phyloP scores from a whole-genome alignment of 2,329 filamentous ascomycete genomes.

The Monosporascus sp. region DNA sequence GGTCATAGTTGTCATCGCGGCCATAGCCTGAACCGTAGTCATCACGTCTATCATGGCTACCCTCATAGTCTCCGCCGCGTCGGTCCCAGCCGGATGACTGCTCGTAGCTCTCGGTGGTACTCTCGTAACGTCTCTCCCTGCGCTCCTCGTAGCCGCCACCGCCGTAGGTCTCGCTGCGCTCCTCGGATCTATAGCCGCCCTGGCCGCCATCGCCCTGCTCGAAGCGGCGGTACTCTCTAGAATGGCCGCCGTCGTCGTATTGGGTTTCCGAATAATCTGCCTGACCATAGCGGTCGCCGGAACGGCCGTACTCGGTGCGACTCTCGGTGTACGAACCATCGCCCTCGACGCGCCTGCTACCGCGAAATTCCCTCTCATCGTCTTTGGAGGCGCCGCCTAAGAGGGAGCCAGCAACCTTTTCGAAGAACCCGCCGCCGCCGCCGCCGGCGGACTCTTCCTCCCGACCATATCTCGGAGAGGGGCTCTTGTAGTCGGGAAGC shows the following conservation, averaged over 20 bases:
- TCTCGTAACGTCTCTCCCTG: slow-evolving; percentile 46
- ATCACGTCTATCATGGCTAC: slow-evolving; percentile 12
- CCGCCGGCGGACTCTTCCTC: slow-evolving; percentile 55
- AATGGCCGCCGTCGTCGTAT: slow-evolving; percentile 50
- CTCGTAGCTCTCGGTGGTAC: slow-evolving; percentile 26
- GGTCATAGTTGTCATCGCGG: slow-evolving; percentile 20
- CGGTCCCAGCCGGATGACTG: slow-evolving; percentile 19
- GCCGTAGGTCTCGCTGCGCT: slow-evolving; percentile 49
- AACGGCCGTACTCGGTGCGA: slow-evolving; percentile 56
- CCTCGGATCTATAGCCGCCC: slow-evolving; percentile 50
- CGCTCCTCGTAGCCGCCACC: slow-evolving; percentile 54
- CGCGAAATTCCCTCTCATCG: slow-evolving; percentile 48
- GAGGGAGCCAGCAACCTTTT: slow-evolving; percentile 60
- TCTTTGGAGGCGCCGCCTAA: slow-evolving; percentile 56
- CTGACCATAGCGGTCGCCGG: slow-evolving; percentile 52
- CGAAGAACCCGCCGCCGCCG: slow-evolving; percentile 64
- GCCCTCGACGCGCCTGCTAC: slow-evolving; percentile 46
- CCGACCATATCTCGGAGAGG: background rate
- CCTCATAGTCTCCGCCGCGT: slow-evolving; percentile 16
- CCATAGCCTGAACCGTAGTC: slow-evolving; percentile 20
- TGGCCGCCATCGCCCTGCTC: slow-evolving; percentile 47
- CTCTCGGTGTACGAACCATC: slow-evolving; percentile 58
- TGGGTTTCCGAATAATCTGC: slow-evolving; percentile 55
- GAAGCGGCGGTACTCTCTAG: slow-evolving; percentile 56
- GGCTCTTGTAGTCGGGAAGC: slow-evolving; percentile 7